Evolutionary conservation across 805 yeast species (phyloP), one percentile per base, ranked within the genome.

Genomic region (Teunomyces funiuensis): DNA sequence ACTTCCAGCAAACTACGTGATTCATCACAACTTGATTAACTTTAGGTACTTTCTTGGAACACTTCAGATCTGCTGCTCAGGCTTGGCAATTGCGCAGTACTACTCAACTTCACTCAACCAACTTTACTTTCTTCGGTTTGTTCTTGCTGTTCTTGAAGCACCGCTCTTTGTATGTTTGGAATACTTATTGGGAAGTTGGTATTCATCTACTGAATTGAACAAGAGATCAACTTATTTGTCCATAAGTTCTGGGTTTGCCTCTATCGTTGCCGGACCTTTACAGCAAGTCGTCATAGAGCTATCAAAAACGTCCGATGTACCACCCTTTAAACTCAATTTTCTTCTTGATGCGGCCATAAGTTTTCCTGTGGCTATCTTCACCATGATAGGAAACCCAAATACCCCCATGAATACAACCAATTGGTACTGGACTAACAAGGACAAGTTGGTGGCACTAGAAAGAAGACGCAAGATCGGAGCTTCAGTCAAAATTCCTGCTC

Each of bases 301-400:
- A 4, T 52, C 50, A 25, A 23, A 37, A 10, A 27, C 49, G 20
- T 45, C 54, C 6, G 28, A 41, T 14, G 31, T 47, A 34, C 45
- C 47, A 6, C 53, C 57, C 1, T 52, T 52, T 44, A 51, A 52
- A 27, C 47, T 53, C 51, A 39, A 47, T 40, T 52, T 52, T 23
- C 49, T 53, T 6, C 43, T 52, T 13, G 55, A 53, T 29, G 57
- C 55, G 6, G 26, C 48, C 14, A 52, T 53, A 17, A 50, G 53
- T 5, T 40, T 52, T 15, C 55, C 55, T 3, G 36, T 51, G 8
- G 54, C 44, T 8, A 13, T 52, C 9, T 52, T 49, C 40, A 52
- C 57, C 19, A 45, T 52, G 45, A 15, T 39, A n/a, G 54, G 46
- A 8, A 51, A 47, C 25, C 54, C 55, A 5, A 53, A 52, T 41